Evolutionary conservation across 176 grass and related monocot genomes (phyloP), one percentile per base, ranked within the genome.

Genomic region (Chloris gayana): DNA sequence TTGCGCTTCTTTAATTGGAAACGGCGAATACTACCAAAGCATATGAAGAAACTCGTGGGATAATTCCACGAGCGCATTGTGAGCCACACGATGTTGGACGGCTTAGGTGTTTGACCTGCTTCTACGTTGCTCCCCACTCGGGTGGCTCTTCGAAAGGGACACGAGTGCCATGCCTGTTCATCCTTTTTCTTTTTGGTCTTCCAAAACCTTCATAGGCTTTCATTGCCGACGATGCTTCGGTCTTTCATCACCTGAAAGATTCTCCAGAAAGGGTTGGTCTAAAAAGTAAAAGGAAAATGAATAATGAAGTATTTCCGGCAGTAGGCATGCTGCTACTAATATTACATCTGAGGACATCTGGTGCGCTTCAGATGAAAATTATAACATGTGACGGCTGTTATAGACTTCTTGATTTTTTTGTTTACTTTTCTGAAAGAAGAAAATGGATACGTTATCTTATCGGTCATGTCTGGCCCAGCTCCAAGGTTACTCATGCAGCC

Each of bases 41-140:
- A 39, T n/a, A 29, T 14, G 61, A 63, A 35, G 33, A n/a, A 77
- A 22, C 78, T 67, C 30, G 19, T 82, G 51, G 73, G 73, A 57
- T 82, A 82, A 81, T 78, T 61, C 47, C 2, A 25, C 12, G 78
- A 17, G 67, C n/a, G n/a, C 25, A 82, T 69, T 67, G 49, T 68
- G 72, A 86, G 27, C 88, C 83, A 78, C 73, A 81, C 66, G 38
- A 73, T 73, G 58, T 21, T n/a, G 35, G 26, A 44, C 15, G 61
- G 9, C 42, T 42, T 64, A 58, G 67, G 51, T 85, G 29, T 65
- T 66, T 82, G 83, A 82, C 78, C 59, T 27, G 14, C 35, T 66
- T 64, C 72, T 12, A 35, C 31, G 18, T 60, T 73, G 83, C 47
- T 45, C 67, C 72, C 73, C 83, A 82, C 72, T 85, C 85, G 69